Evolutionary conservation across 495 filamentous ascomycete species (phyloP), one percentile per base, ranked within the genome.

Genomic region (Aspergillus diversus): DNA sequence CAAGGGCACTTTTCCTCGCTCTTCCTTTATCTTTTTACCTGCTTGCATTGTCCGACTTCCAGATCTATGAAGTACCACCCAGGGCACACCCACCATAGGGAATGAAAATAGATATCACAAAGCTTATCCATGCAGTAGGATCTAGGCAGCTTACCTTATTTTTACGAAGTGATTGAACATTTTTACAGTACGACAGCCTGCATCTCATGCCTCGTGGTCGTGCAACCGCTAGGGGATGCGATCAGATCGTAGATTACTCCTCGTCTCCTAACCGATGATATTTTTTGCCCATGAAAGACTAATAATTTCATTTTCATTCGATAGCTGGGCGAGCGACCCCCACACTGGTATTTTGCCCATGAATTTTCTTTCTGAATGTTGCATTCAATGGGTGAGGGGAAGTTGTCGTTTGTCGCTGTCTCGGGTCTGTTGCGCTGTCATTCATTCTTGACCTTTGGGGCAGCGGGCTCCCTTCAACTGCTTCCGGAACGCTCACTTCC

Each of bases 401-500:
- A 54, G 27, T 34, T 54, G 27, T 52, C 21, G 60, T 39, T 57
- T 57, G 53, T 46, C 39, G 46, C 60, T 49, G 59, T 61, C 51
- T 54, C 27, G 33, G 51, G 15, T 34, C 31, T 54, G 51, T 21
- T 33, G 51, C 7, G 47, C 48, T 53, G 53, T 63, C 60, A 63
- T 63, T 63, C 60, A 57, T 63, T 62, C 59, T 60, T 61, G 2
- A 27, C 21, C 21, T 27, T 27, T 27, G 21, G 21, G 21, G 2
- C 21, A 2, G 21, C 21, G 21, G 21, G 21, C 21, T 27, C 65
- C 47, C 57, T 57, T 49, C 48, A 55, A 59, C 62, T 56, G 16
- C 43, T 62, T 52, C 57, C 46, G 47, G 34, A 39, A 56, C 55
- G 66, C 57, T 61, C 61, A 48, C 47, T 63, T 53, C 46, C 50